These are phyloP conservation scores for Westerdykella aurantiaca DNA, from an alignment of 2,329 filamentous ascomycete genomes.

Conservation along the genomic window DNA sequence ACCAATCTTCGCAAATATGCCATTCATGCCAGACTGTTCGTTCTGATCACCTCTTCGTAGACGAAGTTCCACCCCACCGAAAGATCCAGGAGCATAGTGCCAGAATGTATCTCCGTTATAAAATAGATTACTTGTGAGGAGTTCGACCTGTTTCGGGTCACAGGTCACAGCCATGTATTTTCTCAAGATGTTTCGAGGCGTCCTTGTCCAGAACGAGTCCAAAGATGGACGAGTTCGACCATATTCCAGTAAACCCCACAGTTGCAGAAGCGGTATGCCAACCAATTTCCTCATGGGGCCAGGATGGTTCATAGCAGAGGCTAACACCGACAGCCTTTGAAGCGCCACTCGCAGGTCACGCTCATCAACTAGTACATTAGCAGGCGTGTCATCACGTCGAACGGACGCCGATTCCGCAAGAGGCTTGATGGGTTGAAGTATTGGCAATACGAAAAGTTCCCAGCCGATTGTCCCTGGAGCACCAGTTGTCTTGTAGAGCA, in stretches of 20 bases:
- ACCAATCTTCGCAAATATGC: constrained; percentile 58
- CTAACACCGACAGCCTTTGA: constrained; percentile 50
- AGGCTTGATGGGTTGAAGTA: constrained; percentile 40
- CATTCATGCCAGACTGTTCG: constrained; percentile 67
- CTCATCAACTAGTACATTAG: constrained; percentile 44
- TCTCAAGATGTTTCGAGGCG: constrained; percentile 25
- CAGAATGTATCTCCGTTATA: constrained; percentile 51
- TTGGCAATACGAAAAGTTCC: constrained; percentile 55
- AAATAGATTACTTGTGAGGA: constrained; percentile 51
- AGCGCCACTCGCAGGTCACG: constrained; percentile 49
- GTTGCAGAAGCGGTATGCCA: constrained; percentile 52
- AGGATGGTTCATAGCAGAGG: constrained; percentile 61
- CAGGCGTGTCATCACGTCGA: constrained; percentile 41
- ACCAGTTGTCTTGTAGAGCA: constrained; percentile 59
- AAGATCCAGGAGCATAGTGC: constrained; percentile 46
- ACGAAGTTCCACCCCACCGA: constrained; percentile 51
- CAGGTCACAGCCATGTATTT: constrained; percentile 53
- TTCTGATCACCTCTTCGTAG: constrained; percentile 68
- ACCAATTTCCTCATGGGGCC: constrained; percentile 59
- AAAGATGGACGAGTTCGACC: constrained; percentile 26
- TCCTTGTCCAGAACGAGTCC: constrained; percentile 20
- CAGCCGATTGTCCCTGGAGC: constrained; percentile 59
- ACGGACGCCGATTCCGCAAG: constrained; percentile 20
- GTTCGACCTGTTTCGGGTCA: constrained; percentile 45
- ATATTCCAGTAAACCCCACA: constrained; percentile 60